phyloP scores from a whole-genome alignment of 371 early-diverging fungal genomes.

The Syncephalastrum monosporum region DNA sequence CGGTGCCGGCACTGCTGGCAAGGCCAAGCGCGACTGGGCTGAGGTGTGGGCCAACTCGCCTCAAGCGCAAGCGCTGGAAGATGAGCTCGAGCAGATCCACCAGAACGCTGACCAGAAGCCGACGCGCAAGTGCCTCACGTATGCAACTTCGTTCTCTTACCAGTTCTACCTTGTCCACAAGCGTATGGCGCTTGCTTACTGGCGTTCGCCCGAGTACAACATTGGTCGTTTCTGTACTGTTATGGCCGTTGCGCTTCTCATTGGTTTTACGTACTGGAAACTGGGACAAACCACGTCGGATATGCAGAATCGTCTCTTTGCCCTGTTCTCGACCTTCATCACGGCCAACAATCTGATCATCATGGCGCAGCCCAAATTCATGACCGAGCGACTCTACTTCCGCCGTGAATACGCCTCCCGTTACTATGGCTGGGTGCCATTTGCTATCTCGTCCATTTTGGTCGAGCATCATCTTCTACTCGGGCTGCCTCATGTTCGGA shows the following conservation, averaged over 20 bases:
- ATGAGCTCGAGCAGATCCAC: constrained; percentile 25
- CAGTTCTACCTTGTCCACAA: constrained; percentile 43
- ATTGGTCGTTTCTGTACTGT: constrained; percentile 49
- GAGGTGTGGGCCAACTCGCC: constrained; percentile 47
- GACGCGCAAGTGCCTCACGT: constrained; percentile 20
- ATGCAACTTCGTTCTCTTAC: constrained; percentile 33
- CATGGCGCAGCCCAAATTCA: constrained; percentile 66
- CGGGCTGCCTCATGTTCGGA: constrained; percentile 50
- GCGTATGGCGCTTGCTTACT: constrained; percentile 57
- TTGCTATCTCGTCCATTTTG: constrained; percentile 48
- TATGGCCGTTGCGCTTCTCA: constrained; percentile 40
- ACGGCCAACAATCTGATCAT: constrained; percentile 52
- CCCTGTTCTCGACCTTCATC: constrained; percentile 62
- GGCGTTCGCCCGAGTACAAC: constrained; percentile 62
- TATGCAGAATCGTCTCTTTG: constrained; percentile 65
- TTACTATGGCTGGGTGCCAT: constrained; percentile 65
- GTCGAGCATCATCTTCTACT: constrained; percentile 46
- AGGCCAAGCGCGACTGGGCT: constrained; percentile 52
- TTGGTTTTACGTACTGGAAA: constrained; percentile 62
- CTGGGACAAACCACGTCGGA: constrained; percentile 48
- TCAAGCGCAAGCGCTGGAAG: constrained; percentile 26
- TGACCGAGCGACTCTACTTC: constrained; percentile 21
- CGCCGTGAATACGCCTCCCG: constrained; percentile 62
- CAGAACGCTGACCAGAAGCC: constrained; percentile 14
- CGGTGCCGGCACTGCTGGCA: constrained; percentile 49